phyloP scores from a whole-genome alignment of 345 rosid species.

The Populus ilicifolia region DNA sequence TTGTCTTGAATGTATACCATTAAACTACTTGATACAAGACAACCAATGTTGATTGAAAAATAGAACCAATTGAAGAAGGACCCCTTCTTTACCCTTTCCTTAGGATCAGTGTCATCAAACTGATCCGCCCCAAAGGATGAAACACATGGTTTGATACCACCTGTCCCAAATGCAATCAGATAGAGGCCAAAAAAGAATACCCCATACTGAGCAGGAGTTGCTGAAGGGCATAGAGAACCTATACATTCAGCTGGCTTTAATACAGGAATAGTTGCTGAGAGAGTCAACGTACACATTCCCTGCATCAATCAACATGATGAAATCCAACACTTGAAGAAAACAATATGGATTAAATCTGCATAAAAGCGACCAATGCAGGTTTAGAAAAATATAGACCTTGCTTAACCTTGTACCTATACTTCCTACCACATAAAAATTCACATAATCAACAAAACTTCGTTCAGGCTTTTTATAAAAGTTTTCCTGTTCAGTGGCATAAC shows the following conservation, averaged over 20 bases:
- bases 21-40: constrained; percentile 74
- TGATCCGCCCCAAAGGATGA: constrained; percentile 96
- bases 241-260: constrained; percentile 65
- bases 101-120: constrained; percentile 81
- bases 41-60: constrained; percentile 88
- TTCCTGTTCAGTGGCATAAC: too few species aligned
- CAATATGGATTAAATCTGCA: too few species aligned
- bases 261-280: constrained; percentile 70
- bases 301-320: constrained; percentile 22
- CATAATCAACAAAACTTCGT: too few species aligned
- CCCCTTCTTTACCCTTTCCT: constrained; percentile 73
- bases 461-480: too few species aligned
- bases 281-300: constrained; percentile 87
- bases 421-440: too few species aligned
- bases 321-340: too few species aligned
- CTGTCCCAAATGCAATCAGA: constrained; percentile 85
- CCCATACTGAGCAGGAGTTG: constrained; percentile 59
- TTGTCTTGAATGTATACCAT: constrained; percentile 90
- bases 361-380: too few species aligned
- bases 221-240: constrained; percentile 57
- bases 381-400: too few species aligned
- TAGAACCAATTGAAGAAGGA: constrained; percentile 96
- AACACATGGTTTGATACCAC: constrained; percentile 95
- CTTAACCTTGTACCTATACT: too few species aligned
- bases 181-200: constrained; percentile 79